A percentile compares a stretch with the other conserved stretches of the same genome.
phyloP scores from a whole-genome alignment of 2,329 filamentous ascomycete genomes.

The Elsinoe necatrix region DNA sequence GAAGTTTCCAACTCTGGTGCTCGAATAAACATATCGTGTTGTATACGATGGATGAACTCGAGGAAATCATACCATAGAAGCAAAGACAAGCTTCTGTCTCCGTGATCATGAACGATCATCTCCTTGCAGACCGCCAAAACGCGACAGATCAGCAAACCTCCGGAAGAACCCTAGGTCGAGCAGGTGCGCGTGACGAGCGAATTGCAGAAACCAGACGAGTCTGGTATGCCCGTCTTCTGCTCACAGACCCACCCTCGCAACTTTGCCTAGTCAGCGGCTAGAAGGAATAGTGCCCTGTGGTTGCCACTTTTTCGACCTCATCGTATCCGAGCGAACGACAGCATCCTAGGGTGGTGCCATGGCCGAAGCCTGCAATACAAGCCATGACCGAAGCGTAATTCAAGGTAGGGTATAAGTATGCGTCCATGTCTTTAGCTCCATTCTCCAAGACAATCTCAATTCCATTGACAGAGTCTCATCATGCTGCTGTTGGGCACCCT shows the following conservation, averaged over 20 bases:
- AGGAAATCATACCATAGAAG: too few relatives aligned
- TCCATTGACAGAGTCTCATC: neutral
- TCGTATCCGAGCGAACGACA: slow-evolving; percentile 1
- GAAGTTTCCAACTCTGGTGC: too few relatives aligned
- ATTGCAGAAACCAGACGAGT: neutral
- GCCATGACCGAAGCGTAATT: neutral
- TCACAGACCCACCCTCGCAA: neutral
- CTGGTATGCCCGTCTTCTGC: slow-evolving; percentile 1
- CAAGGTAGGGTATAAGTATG: neutral
- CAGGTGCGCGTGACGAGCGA: slow-evolving; percentile 1
- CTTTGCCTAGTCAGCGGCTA: slow-evolving; percentile 7
- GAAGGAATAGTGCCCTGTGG: neutral
- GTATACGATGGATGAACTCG: too few relatives aligned
- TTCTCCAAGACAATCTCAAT: neutral
- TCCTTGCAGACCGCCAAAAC: neutral
- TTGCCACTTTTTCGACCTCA: neutral
- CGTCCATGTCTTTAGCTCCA: neutral
- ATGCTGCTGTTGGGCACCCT: slow-evolving; percentile 15
- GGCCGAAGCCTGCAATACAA: neutral
- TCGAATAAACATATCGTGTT: too few relatives aligned
- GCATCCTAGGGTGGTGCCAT: neutral
- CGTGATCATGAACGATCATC: too few relatives aligned
- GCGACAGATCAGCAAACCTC: neutral
- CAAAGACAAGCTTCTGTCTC: too few relatives aligned
- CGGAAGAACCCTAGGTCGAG: neutral